These are phyloP conservation scores for Bruguiera sexangula DNA, from an alignment of 345 rosid genomes.

Conservation along the genomic window DNA sequence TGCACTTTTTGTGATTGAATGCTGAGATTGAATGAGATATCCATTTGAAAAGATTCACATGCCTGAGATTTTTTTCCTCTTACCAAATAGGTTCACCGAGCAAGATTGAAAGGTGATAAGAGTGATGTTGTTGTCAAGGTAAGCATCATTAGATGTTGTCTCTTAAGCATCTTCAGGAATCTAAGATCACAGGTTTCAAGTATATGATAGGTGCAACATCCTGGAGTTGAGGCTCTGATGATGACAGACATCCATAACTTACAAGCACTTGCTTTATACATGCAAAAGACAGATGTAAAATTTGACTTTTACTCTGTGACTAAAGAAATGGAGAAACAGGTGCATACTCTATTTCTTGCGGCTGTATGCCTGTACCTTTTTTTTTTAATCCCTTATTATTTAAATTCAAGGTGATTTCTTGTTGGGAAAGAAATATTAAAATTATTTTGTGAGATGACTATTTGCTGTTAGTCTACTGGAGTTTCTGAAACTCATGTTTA, in stretches of 20 bases:
- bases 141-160: conserved; percentile 25
- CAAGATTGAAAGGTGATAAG: conserved; percentile 71
- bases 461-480: too few species aligned
- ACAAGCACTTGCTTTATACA: conserved; percentile 88
- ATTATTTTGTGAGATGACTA: too few species aligned
- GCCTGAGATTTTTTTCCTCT: conserved; percentile 7
- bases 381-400: neutral
- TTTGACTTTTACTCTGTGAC: conserved; percentile 78
- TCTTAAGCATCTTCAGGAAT: conserved; percentile 6
- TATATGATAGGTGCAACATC: conserved; percentile 85
- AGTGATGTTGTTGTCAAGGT: conserved; percentile 87
- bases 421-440: too few species aligned
- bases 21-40: neutral
- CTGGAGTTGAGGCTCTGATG: conserved; percentile 82
- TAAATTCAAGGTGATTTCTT: too few species aligned
- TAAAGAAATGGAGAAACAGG: conserved; percentile 98
- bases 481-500: too few species aligned
- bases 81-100: conserved; percentile 68
- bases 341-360: conserved; percentile 12
- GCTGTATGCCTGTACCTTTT: neutral
- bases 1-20: neutral
- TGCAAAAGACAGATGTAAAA: conserved; percentile 85
- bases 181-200: conserved; percentile 13
- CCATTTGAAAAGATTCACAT: neutral
- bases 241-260: conserved; percentile 89